phyloP scores from a whole-genome alignment of 2,329 filamentous ascomycete genomes.

The Xylariaceae sp. region DNA sequence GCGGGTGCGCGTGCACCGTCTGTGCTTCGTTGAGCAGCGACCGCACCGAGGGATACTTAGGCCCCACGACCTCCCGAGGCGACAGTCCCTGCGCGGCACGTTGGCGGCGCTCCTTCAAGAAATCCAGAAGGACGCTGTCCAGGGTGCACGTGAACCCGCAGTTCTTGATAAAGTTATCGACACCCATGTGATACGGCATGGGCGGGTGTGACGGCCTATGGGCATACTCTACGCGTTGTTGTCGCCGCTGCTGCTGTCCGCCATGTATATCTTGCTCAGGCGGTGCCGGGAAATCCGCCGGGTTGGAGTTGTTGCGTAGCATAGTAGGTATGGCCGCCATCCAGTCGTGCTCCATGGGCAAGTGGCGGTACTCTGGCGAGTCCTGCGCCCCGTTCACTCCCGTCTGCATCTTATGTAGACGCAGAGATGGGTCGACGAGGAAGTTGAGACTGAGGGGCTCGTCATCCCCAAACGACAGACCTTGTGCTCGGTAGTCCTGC shows the following conservation, averaged over 20 bases:
- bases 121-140: slow-evolving; percentile 74
- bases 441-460: slow-evolving; percentile 71
- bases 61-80: slow-evolving; percentile 62
- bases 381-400: slow-evolving; percentile 45
- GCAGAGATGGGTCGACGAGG: slow-evolving; percentile 57
- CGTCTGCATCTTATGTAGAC: slow-evolving; percentile 47
- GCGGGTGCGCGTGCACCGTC: slow-evolving; percentile 60
- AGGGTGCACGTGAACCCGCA: slow-evolving; percentile 67
- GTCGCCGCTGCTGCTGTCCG: slow-evolving; percentile 10
- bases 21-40: slow-evolving; percentile 69
- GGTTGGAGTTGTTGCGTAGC: slow-evolving; percentile 1
- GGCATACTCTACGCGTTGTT: slow-evolving; percentile 16
- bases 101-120: slow-evolving; percentile 63
- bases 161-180: slow-evolving; percentile 48
- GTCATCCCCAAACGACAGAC: slow-evolving; percentile 51
- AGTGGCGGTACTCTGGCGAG: slow-evolving; percentile 37
- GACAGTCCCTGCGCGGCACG: slow-evolving; percentile 61
- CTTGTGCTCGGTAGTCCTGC: slow-evolving; percentile 45
- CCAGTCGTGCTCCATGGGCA: slow-evolving; percentile 49
- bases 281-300: slow-evolving; percentile 8
- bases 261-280: slow-evolving; percentile 1
- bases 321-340: slow-evolving; percentile 23
- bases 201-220: slow-evolving; percentile 4
- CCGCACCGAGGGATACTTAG: slow-evolving; percentile 72
- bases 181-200: slow-evolving; percentile 1